phyloP scores from a whole-genome alignment of 148 eudicot species.

The Vaccinium corymbosum region DNA sequence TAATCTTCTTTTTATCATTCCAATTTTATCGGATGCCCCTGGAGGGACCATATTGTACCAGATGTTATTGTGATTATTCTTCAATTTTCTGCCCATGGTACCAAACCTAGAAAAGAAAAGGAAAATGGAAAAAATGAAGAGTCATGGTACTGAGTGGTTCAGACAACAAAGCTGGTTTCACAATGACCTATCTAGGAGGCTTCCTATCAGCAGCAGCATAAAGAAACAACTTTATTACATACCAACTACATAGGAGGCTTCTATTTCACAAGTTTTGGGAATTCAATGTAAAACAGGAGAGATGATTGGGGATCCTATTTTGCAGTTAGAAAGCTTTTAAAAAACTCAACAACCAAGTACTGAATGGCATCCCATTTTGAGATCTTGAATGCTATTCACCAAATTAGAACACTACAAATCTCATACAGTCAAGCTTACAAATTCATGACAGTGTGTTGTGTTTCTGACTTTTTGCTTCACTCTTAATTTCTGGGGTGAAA shows the following conservation, averaged over 20 bases:
- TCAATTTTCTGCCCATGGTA: not conserved
- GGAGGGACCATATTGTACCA: not conserved
- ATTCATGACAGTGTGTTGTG: not conserved
- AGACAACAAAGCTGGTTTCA: too few species aligned
- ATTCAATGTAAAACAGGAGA: not conserved
- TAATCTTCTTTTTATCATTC: too few species aligned
- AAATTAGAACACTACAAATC: not conserved
- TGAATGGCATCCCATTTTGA: not conserved
- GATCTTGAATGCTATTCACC: not conserved
- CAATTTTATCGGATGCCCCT: too few species aligned
- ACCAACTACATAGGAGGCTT: conserved; percentile 4
- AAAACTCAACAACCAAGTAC: not conserved
- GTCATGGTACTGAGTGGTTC: not conserved
- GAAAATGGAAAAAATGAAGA: not conserved
- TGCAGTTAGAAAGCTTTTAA: not conserved
- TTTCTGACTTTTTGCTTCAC: not conserved
- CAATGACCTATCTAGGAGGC: not conserved
- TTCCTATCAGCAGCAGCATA: not conserved
- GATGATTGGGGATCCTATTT: not conserved
- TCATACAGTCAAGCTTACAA: not conserved
- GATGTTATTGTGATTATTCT: not conserved
- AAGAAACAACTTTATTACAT: not conserved
- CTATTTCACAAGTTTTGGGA: not conserved
- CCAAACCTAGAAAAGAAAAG: not conserved
- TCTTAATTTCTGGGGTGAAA: not conserved